Conservation (phyloP, 768 basidiomycete species). For the Leccinellum rugosiceps region DNA sequence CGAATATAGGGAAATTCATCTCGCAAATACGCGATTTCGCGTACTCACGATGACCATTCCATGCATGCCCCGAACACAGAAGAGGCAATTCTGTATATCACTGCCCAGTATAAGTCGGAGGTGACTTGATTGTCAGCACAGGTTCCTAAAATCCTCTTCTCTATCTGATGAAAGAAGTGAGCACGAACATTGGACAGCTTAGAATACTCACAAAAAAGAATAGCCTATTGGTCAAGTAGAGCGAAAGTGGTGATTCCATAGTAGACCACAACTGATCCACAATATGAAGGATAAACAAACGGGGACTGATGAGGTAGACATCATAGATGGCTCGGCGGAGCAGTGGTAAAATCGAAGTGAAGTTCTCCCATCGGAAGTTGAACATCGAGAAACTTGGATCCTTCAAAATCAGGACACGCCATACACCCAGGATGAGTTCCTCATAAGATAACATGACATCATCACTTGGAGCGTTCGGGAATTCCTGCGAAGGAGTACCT, state of each 20-base stretch:
- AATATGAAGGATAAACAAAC: conserved; percentile 10
- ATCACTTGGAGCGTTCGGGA: too few species aligned
- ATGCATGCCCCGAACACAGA: conserved; percentile 16
- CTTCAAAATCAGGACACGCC: conserved; percentile 22
- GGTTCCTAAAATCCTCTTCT: conserved; percentile 11
- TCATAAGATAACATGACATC: not conserved
- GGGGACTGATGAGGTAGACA: conserved; percentile 23
- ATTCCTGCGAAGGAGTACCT: too few species aligned
- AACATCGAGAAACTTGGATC: conserved; percentile 5
- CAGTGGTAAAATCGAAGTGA: not conserved
- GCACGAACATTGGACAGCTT: not conserved
- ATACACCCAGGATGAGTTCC: conserved; percentile 22
- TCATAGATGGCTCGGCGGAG: conserved; percentile 19
- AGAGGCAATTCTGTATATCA: conserved; percentile 11
- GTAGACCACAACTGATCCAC: conserved; percentile 17
- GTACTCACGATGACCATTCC: conserved; percentile 14
- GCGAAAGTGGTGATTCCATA: conserved; percentile 15
- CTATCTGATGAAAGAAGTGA: conserved; percentile 21
- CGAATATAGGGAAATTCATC: too few species aligned
- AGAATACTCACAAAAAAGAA: conserved; percentile 18
- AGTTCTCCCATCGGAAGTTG: conserved; percentile 6
- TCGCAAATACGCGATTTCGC: too few species aligned
- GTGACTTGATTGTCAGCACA: not conserved
- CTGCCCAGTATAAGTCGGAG: conserved; percentile 12
- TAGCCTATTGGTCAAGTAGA: conserved; percentile 23